Base-by-base conservation (phyloP, 192 early-diverging fungal genomes). In the Coemansia sp. region DNA sequence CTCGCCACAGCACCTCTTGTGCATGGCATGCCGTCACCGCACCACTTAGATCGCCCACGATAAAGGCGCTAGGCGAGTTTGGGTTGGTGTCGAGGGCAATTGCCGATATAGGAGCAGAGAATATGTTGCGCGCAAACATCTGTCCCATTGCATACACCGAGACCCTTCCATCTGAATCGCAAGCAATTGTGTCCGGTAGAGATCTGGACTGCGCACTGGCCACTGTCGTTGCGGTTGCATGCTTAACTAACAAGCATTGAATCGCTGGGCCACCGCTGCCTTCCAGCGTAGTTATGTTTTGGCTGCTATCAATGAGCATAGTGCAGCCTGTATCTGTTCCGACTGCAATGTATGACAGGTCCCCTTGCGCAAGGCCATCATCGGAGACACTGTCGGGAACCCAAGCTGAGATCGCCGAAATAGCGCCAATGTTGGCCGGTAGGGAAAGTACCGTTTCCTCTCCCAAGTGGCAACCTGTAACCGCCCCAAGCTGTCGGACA, bases 1-100 rank as follows among this genome's bases (percentile, higher is more conserved):
- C 58, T 30, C 67, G 52, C 80, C 80, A 82, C 43, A 70, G 47
- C 11, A 68, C 58, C 17, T 68, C 75, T 17, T 77, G 80, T 0
- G 63, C 66, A 53, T 77, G 80, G 63, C 69, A 69, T 32, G 66
- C 63, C 13, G 75, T 70, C 52, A 82, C 68, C 4, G 65, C 58
- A 28, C 80, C 80, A 42, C 74, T 59, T 72, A 77, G 70, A 63
- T 82, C 80, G 42, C 80, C 80, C 6, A 69, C 75, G 57, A 76
- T 57, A 33, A 71, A 77, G 62, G 66, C 72, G 57, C 66, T 70
- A 7, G 72, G 70, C 35, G 72, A 67, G n/a, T 75, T 26, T 17
- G 80, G 75, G 38, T 77, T 82, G 44, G 32, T 62, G n/a, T 77
- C 72, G 1, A 50, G 38, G 1, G 80, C 65, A 26, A 82, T 60